Conservation (phyloP, 176 grass and related monocot genomes). For the Juncus inflexus region DNA sequence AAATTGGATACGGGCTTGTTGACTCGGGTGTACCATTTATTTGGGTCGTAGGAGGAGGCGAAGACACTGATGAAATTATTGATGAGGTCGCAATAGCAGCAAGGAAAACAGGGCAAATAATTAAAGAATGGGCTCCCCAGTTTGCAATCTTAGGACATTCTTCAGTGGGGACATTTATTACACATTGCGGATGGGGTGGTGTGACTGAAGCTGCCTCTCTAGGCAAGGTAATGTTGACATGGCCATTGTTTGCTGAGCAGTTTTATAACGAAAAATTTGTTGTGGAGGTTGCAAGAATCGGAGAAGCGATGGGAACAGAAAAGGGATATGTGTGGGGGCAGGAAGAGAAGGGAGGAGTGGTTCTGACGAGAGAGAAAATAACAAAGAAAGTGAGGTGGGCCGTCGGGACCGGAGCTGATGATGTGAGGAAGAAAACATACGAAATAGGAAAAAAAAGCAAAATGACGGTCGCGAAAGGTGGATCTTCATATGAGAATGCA, state of each 20-base stretch:
- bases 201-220: constrained; percentile 47
- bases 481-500: constrained; percentile 39
- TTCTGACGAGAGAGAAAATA: constrained; percentile 38
- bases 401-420: constrained; percentile 20
- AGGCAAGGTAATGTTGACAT: constrained; percentile 39
- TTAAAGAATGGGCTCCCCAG: constrained; percentile 62
- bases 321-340: constrained; percentile 56
- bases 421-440: constrained; percentile 24
- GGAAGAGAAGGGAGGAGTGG: constrained; percentile 40
- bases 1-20: constrained; percentile 50
- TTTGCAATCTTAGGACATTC: constrained; percentile 48
- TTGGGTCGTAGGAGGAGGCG: constrained; percentile 44
- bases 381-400: constrained; percentile 37
- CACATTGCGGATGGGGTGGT: constrained; percentile 59
- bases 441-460: constrained; percentile 26
- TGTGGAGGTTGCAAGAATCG: constrained; percentile 35
- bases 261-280: constrained; percentile 74
- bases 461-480: constrained; percentile 29
- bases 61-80: not conserved
- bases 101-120: constrained; percentile 27
- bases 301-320: constrained; percentile 33
- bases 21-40: constrained; percentile 41
- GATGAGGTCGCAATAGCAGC: constrained; percentile 9
- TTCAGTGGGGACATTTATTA: constrained; percentile 47
- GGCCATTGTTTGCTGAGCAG: constrained; percentile 56